Base-by-base conservation (phyloP, 1,284 basidiomycete genomes). In the Cryptococcus sp. region DNA sequence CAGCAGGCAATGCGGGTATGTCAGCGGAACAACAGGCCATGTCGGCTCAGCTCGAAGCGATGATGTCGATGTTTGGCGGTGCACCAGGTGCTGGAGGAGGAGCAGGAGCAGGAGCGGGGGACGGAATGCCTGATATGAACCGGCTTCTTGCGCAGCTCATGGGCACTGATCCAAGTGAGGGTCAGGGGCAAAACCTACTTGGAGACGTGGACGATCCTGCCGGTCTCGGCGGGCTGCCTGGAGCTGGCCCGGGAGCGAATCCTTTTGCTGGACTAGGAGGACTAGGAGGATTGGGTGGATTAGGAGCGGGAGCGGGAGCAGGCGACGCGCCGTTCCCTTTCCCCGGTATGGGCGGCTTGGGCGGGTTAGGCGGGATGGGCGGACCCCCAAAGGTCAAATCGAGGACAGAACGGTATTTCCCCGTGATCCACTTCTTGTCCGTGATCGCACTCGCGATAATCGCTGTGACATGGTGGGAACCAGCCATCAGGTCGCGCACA, bases 381-480 rank as follows among this genome's bases (percentile, higher is more conserved):
- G 52, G 46, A 22, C 23, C 47, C 4, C 23, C 55, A 22, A 48
- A 39, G 16, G 49, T 41, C 20, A 68, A 70, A 53, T 51, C 67
- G 16, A 64, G 63, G 47, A 57, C 67, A 8, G 69, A 72, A 45
- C 66, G 66, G 44, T 57, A 66, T 16, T 74, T 76, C 52, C 76
- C 77, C 1, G n/a, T 78, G 23, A 58, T 77, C 11, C 78, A 80
- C 53, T 56, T 69, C 39, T 22, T 76, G 16, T 59, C 69, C 6
- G 64, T 77, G 15, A 16, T 76, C 8, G 59, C 65, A 3, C 63
- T 80, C n/a, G 67, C 70, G 16, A 39, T 64, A n/a, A 76, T 78
- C 42, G 64, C 71, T 5, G 55, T 74, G 0, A 47, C 59, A 13
- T 75, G 73, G 71, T 80, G 78, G 78, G 78, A 80, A 62, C 78